Evolutionary conservation across 2,329 filamentous ascomycete genomes (phyloP).

Genomic region (Paraphoma chrysanthemicola): DNA sequence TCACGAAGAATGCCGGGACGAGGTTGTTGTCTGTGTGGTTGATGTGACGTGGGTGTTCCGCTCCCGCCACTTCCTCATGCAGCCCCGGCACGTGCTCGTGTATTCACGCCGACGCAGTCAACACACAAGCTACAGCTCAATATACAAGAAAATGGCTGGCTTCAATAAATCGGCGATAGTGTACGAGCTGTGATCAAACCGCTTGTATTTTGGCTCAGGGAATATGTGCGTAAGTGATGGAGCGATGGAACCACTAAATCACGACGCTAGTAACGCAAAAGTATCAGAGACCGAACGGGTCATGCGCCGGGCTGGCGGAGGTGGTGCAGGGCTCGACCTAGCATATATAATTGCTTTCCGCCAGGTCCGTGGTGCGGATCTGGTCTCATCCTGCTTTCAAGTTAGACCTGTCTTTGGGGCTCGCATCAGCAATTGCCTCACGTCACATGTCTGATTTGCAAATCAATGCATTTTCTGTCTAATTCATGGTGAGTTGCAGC

Average conservation of each 20-base stretch:
- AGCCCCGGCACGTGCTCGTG: background rate
- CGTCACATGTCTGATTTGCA: too few relatives aligned
- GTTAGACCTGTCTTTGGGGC: too few relatives aligned
- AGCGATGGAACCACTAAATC: background rate
- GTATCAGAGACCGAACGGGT: background rate
- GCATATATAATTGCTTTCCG: background rate
- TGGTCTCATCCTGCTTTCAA: too few relatives aligned
- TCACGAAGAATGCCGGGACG: background rate
- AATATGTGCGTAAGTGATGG: background rate
- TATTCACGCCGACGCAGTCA: background rate
- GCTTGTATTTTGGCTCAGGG: too few relatives aligned
- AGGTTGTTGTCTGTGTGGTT: background rate
- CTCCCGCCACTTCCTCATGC: background rate
- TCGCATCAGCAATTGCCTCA: too few relatives aligned
- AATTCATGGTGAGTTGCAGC: background rate
- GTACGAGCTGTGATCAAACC: too few relatives aligned
- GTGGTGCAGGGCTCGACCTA: background rate
- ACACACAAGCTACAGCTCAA: background rate
- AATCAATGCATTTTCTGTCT: background rate
- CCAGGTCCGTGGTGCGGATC: background rate
- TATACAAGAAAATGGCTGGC: background rate
- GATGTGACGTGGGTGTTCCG: background rate
- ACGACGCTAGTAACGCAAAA: background rate
- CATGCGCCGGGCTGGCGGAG: background rate
- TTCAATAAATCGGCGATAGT: background rate